phyloP scores from a whole-genome alignment of 805 yeast genomes.

The Danielia reshetovae region DNA sequence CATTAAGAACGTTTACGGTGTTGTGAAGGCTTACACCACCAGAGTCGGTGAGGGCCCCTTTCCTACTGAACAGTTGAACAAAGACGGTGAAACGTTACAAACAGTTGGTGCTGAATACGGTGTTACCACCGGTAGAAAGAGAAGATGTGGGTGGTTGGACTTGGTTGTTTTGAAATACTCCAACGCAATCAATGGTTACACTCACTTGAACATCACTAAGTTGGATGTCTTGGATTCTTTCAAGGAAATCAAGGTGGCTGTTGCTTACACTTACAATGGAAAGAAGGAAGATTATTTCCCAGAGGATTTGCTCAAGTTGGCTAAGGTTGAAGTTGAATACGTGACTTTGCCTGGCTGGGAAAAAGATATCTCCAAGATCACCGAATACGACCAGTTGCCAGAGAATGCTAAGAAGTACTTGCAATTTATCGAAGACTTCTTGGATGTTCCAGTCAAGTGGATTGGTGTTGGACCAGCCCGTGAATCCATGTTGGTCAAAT shows the following conservation, averaged over 20 bases:
- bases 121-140: slow-evolving; percentile 97
- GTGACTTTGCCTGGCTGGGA: slow-evolving; percentile 95
- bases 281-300: slow-evolving; percentile 79
- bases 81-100: slow-evolving; percentile 81
- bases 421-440: slow-evolving; percentile 77
- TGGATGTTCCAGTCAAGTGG: slow-evolving; percentile 87
- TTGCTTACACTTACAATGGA: slow-evolving; percentile 78
- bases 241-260: slow-evolving; percentile 83
- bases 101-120: slow-evolving; percentile 93
- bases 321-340: slow-evolving; percentile 88
- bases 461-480: slow-evolving; percentile 99
- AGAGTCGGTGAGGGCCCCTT: slow-evolving; percentile 99
- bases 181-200: slow-evolving; percentile 89
- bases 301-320: slow-evolving; percentile 79
- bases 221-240: slow-evolving; percentile 91
- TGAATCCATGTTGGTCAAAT: slow-evolving; percentile 79
- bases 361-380: slow-evolving; percentile 69
- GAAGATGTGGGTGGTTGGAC: slow-evolving; percentile 99
- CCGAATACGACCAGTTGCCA: slow-evolving; percentile 75
- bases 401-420: slow-evolving; percentile 82
- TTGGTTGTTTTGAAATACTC: slow-evolving; percentile 92
- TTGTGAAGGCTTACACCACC: slow-evolving; percentile 97
- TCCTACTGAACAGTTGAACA: slow-evolving; percentile 95
- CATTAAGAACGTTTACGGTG: slow-evolving; percentile 84
- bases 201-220: slow-evolving; percentile 90